phyloP scores from a whole-genome alignment of 345 rosid genomes.

The Euclidium syriacum region DNA sequence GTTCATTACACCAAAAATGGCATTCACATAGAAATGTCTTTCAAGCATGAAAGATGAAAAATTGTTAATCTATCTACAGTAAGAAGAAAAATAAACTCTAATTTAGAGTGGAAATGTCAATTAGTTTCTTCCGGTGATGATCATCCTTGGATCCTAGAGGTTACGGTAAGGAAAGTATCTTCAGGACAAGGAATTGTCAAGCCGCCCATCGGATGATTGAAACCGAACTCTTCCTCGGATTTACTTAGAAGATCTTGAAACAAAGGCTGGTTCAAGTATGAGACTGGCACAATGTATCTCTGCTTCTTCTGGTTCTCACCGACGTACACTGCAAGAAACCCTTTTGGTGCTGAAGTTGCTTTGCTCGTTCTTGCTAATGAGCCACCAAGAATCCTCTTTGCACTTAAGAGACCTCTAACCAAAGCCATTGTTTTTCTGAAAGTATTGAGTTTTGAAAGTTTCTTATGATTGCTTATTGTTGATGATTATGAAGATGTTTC shows the following conservation, averaged over 20 bases:
- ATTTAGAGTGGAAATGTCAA: neutral
- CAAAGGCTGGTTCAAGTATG: constrained; percentile 32
- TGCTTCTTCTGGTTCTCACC: constrained; percentile 38
- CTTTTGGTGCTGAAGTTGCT: constrained; percentile 24
- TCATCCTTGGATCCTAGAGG: constrained; percentile 22
- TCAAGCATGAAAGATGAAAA: neutral
- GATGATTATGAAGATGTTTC: constrained; percentile 3
- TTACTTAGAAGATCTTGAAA: constrained; percentile 39
- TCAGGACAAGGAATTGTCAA: constrained; percentile 46
- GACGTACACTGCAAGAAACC: constrained; percentile 41
- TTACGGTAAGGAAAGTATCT: constrained; percentile 34
- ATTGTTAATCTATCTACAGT: neutral
- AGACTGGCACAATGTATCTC: constrained; percentile 38
- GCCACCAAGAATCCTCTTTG: constrained; percentile 17
- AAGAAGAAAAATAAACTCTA: neutral
- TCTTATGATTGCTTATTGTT: neutral
- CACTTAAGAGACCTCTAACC: constrained; percentile 1
- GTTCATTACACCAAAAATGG: neutral
- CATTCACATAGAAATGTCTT: neutral
- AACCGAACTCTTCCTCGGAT: constrained; percentile 47
- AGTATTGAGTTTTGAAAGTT: neutral
- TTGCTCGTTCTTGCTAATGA: constrained; percentile 6
- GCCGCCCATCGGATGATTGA: constrained; percentile 44
- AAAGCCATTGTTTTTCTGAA: neutral
- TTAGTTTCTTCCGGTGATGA: neutral